These are phyloP conservation scores for Penicillium cinerascens DNA, from an alignment of 495 filamentous ascomycete species.

Conservation along the genomic window DNA sequence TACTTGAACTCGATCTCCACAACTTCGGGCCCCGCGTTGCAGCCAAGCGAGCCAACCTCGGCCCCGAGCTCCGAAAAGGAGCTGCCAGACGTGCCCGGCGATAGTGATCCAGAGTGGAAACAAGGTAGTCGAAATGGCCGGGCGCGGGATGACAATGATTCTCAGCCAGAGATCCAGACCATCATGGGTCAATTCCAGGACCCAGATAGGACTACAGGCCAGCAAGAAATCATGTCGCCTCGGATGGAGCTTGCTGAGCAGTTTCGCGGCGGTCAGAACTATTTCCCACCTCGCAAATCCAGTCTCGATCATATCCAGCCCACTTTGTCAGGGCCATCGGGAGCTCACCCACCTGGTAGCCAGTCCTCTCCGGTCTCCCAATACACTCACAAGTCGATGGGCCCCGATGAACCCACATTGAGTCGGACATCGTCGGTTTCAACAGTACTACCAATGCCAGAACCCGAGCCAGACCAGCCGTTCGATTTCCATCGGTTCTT, in stretches of 20 bases:
- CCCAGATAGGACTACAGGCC: conserved; percentile 59
- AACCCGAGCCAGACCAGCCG: conserved; percentile 82
- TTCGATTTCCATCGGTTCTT: conserved; percentile 99
- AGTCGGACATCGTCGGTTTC: conserved; percentile 48
- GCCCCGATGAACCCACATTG: conserved; percentile 38
- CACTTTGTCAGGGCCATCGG: conserved; percentile 10
- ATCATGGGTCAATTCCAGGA: conserved; percentile 88
- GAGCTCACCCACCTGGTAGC: conserved; percentile 1
- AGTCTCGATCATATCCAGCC: conserved; percentile 67
- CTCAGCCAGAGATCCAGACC: conserved; percentile 84
- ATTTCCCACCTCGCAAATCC: conserved; percentile 78
- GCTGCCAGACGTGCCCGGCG: conserved; percentile 56
- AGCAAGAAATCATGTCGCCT: conserved; percentile 80
- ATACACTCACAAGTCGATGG: conserved; percentile 15
- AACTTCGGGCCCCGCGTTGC: neutral
- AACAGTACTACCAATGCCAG: conserved; percentile 68
- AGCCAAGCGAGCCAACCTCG: conserved; percentile 36
- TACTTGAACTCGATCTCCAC: conserved; percentile 67
- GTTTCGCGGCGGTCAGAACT: conserved; percentile 56
- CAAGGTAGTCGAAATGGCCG: conserved; percentile 44
- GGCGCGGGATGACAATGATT: conserved; percentile 58
- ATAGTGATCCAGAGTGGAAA: conserved; percentile 48
- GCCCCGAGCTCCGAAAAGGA: conserved; percentile 44
- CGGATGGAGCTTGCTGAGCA: conserved; percentile 69
- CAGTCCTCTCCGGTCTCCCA: conserved; percentile 12